phyloP scores from a whole-genome alignment of 768 basidiomycete genomes.

The Chiua virens region DNA sequence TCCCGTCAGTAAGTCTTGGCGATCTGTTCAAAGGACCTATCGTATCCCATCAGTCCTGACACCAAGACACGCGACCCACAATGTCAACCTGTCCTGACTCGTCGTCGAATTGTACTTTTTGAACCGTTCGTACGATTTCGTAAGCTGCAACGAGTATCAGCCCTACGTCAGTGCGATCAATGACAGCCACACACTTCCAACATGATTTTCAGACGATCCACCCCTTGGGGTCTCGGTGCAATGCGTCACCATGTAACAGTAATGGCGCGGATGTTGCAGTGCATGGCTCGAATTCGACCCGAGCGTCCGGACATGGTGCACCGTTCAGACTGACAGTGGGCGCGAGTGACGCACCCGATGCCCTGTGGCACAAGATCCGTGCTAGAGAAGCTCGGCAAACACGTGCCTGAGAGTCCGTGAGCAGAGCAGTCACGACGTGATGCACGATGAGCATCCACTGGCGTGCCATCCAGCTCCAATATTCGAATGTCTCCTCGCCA shows the following conservation, averaged over 20 bases:
- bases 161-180: neutral
- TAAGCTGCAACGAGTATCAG: constrained; percentile 54
- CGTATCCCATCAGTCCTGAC: neutral
- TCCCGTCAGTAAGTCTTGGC: too few relatives aligned
- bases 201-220: constrained; percentile 85
- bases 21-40: constrained; percentile 87
- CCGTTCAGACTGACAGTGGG: constrained; percentile 16
- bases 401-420: constrained; percentile 60
- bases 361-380: constrained; percentile 57
- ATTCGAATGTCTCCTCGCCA: constrained; percentile 94
- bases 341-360: constrained; percentile 26
- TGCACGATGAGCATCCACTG: constrained; percentile 58
- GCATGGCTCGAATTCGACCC: constrained; percentile 80
- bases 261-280: constrained; percentile 86
- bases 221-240: too few relatives aligned
- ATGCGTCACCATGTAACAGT: too few relatives aligned
- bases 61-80: constrained; percentile 92
- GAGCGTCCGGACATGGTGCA: constrained; percentile 46
- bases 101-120: constrained; percentile 66
- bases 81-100: constrained; percentile 74
- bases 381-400: constrained; percentile 87
- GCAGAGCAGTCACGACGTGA: neutral
- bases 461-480: constrained; percentile 94
- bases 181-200: constrained; percentile 56
- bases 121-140: constrained; percentile 91